These are phyloP conservation scores for Candida tetrigidarum DNA, from an alignment of 1,139 yeast genomes.

Conservation along the genomic window DNA sequence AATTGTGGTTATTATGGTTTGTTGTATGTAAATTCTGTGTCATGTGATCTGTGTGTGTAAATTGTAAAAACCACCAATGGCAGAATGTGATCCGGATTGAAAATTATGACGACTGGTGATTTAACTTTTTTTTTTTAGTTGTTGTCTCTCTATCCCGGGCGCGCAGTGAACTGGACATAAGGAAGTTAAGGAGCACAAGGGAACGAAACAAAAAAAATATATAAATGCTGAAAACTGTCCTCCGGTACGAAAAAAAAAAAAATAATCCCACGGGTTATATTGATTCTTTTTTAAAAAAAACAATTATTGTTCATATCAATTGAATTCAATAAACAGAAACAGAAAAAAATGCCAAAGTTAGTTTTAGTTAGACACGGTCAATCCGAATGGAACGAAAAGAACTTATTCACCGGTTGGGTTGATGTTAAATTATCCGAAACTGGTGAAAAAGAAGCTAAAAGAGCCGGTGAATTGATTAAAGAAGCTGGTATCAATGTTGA, in stretches of 20 bases:
- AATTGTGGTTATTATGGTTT: no score
- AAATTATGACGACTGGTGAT: constrained; percentile 12
- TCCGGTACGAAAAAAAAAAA: constrained; percentile 3
- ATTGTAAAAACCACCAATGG: no score
- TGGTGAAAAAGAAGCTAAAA: constrained; percentile 89
- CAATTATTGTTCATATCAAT: no score
- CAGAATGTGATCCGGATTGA: constrained; percentile 8
- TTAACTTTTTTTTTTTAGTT: neutral
- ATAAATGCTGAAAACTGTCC: neutral
- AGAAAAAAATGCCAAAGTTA: constrained; percentile 58
- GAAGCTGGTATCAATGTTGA: constrained; percentile 89
- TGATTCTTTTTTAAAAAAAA: no score
- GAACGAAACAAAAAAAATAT: neutral
- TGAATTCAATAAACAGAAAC: neutral
- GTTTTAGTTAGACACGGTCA: constrained; percentile 97
- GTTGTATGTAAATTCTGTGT: no score
- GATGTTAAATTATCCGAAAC: constrained; percentile 85
- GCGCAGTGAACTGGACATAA: neutral
- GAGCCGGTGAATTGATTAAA: constrained; percentile 92
- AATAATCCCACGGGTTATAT: no score
- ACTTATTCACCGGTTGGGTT: constrained; percentile 99
- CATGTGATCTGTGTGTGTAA: no score
- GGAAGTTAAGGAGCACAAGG: neutral
- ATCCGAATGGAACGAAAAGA: constrained; percentile 98
- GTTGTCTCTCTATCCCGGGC: constrained; percentile 2